Evolutionary conservation across 176 grass and related monocot genomes (phyloP), one percentile per base, ranked within the genome.

Genomic region (Areca catechu): DNA sequence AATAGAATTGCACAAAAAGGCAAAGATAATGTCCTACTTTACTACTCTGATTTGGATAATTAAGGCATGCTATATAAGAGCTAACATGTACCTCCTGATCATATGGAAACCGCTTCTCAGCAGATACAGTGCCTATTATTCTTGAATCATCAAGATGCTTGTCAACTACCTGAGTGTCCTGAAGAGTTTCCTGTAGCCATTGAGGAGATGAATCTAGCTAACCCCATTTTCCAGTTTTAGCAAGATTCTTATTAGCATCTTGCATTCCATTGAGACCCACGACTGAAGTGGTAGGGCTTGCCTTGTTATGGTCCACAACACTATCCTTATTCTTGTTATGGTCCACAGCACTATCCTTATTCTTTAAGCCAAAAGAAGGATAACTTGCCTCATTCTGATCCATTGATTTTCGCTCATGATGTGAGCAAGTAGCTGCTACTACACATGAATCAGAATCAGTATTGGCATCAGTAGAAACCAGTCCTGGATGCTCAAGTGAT

Each of bases 31-130:
- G 30, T 34, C 6, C 30, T 34, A 7, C 7, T 34, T 9, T 34
- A 9, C 7, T 9, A 34, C 6, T 9, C 30, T 10, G 7, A 4
- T 34, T 34, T 34, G 30, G 30, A 34, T 1, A 7, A 1, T 7
- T 48, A 69, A 37, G 25, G 16, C 19, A 67, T 28, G 22, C 18
- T 25, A 65, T 16, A 16, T 7, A 20, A 54, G 30, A 43, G 7
- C 16, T 9, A 55, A 20, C 20, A 34, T 6, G 51, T 61, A 37
- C 70, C 58, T 61, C 47, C 30, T 34, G 6, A 47, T 72, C 50
- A 50, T 16, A 62, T 30, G 58, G 49, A 53, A 28, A 54, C 70
- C 54, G 58, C 19, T 72, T 62, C 14, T 43, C 58, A 54, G 58
- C n/a, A 54, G 58, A 54, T 28, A 62, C n/a, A 62, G 61, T 15